phyloP scores from a whole-genome alignment of 345 rosid genomes.

The Eucalyptus rudis region DNA sequence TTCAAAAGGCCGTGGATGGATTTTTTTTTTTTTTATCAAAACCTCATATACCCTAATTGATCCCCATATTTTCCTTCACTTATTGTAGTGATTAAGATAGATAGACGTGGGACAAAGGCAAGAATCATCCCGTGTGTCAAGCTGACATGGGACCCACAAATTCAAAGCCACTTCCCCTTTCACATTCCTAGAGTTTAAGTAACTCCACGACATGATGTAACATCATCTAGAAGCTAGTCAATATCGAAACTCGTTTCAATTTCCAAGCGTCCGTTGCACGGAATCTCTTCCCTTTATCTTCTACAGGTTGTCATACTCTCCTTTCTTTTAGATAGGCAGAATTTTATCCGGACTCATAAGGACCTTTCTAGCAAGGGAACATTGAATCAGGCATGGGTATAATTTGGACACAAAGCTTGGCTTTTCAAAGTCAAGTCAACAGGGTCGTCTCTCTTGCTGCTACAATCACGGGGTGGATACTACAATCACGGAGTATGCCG shows the following conservation, averaged over 20 bases:
- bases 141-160: not conserved
- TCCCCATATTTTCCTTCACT: not conserved
- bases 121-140: not conserved
- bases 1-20: not conserved
- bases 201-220: not conserved
- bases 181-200: not conserved
- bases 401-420: no score
- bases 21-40: not conserved
- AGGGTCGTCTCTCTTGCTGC: no score
- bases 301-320: not conserved
- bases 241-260: not conserved
- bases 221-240: not conserved
- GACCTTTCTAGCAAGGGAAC: no score
- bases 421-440: no score
- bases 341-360: not conserved
- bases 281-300: not conserved
- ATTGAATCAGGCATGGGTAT: no score
- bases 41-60: not conserved
- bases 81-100: not conserved
- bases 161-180: not conserved
- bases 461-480: no score
- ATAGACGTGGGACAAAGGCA: not conserved
- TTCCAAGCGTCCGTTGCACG: not conserved
- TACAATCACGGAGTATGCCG: no score
- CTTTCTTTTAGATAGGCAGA: not conserved